These are phyloP conservation scores for Musa troglodytarum DNA, from an alignment of 176 grass and related monocot genomes.

Conservation along the genomic window DNA sequence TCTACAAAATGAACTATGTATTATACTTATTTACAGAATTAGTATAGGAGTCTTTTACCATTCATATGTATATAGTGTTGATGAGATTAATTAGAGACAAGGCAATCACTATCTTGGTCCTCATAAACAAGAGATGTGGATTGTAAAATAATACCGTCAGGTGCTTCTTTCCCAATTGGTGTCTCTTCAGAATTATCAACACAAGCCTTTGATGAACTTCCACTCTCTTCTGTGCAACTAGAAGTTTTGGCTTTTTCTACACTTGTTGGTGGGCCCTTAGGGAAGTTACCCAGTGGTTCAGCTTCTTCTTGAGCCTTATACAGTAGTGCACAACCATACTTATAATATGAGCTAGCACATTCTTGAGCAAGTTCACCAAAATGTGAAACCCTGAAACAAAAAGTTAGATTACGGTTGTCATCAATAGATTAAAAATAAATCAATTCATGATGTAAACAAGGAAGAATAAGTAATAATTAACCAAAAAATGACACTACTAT, in stretches of 20 bases:
- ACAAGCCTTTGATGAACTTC: constrained; percentile 46
- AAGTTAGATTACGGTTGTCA: neutral
- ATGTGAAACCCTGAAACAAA: constrained; percentile 34
- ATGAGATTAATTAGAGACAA: too few relatives aligned
- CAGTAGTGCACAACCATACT: constrained; percentile 75
- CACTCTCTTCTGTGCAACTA: constrained; percentile 30
- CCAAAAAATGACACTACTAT: neutral
- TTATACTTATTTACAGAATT: too few relatives aligned
- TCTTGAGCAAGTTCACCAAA: constrained; percentile 78
- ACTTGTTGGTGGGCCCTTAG: constrained; percentile 37
- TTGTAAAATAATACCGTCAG: constrained; percentile 37
- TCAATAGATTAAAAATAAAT: neutral
- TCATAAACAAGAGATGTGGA: neutral
- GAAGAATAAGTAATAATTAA: neutral
- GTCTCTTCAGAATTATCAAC: constrained; percentile 26
- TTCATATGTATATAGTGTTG: too few relatives aligned
- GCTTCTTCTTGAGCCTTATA: constrained; percentile 89
- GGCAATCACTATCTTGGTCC: too few relatives aligned
- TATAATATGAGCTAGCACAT: constrained; percentile 85
- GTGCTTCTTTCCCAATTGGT: constrained; percentile 23
- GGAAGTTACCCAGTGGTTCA: constrained; percentile 71
- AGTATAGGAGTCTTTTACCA: too few relatives aligned
- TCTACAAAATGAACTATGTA: too few relatives aligned
- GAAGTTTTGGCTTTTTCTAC: constrained; percentile 49
- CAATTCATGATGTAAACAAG: neutral